These are phyloP conservation scores for Schizophyllum commune DNA, from an alignment of 1,284 basidiomycete genomes.

Conservation along the genomic window DNA sequence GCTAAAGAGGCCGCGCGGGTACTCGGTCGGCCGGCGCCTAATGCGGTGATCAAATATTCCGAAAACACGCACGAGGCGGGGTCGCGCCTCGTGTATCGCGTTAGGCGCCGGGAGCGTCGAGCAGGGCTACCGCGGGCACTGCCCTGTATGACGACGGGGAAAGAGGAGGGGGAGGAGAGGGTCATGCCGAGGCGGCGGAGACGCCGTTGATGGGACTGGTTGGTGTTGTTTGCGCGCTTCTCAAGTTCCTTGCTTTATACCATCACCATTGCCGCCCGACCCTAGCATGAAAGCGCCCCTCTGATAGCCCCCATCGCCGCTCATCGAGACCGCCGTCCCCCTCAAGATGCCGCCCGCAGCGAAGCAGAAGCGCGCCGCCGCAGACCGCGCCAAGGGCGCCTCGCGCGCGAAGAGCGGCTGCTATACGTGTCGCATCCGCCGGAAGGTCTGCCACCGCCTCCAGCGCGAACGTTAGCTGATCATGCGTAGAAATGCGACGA, in stretches of 20 bases:
- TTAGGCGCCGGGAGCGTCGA: not conserved
- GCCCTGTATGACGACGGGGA: not conserved
- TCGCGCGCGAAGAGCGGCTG: slow-evolving; percentile 77
- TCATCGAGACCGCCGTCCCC: not conserved
- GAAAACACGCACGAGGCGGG: not conserved
- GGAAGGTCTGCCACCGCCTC: slow-evolving; percentile 48
- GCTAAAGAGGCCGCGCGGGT: not conserved
- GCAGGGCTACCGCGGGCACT: not conserved
- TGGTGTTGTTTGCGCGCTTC: not conserved
- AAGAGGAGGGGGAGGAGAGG: not conserved
- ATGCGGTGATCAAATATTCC: not conserved
- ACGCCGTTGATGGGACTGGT: not conserved
- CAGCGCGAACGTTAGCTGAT: slow-evolving; percentile 8
- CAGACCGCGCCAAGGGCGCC: slow-evolving; percentile 50
- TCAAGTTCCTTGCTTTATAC: not conserved
- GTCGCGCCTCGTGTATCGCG: not conserved
- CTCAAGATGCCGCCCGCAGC: not conserved
- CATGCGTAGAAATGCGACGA: slow-evolving; percentile 74
- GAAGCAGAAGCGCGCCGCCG: not conserved
- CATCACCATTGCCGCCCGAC: not conserved
- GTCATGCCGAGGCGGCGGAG: not conserved
- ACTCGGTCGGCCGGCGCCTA: not conserved
- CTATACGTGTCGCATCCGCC: slow-evolving; percentile 76
- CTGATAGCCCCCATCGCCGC: not conserved
- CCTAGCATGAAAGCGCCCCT: not conserved